These are phyloP conservation scores for Lentinula raphanica DNA, from an alignment of 768 basidiomycete genomes.

Conservation along the genomic window DNA sequence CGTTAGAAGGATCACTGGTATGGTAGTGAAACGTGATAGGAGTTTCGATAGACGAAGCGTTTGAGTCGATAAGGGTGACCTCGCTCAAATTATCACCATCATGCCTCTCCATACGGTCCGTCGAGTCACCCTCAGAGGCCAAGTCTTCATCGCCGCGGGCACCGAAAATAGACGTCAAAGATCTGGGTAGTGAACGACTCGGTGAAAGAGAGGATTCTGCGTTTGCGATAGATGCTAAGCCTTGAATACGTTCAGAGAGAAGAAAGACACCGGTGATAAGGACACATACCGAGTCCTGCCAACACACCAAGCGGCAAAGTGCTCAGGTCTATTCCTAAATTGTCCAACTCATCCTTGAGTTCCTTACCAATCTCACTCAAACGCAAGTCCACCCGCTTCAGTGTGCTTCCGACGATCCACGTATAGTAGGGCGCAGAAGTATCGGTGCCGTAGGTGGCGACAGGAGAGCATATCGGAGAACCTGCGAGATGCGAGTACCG, in stretches of 20 bases:
- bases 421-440: conserved; percentile 30
- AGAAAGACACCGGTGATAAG: background rate
- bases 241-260: background rate
- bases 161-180: background rate
- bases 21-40: background rate
- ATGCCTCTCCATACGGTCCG: background rate
- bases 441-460: conserved; percentile 6
- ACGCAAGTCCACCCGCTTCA: conserved; percentile 38
- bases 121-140: background rate
- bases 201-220: background rate
- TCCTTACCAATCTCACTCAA: conserved; percentile 34
- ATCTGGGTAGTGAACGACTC: background rate
- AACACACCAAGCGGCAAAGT: background rate
- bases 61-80: background rate
- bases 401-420: conserved; percentile 52
- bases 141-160: background rate
- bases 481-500: conserved; percentile 18
- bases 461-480: conserved; percentile 23
- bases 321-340: background rate
- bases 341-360: background rate
- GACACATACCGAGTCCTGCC: background rate
- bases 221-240: background rate
- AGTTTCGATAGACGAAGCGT: background rate
- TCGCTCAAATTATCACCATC: background rate
- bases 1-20: background rate